phyloP scores from a whole-genome alignment of 371 early-diverging fungal genomes.

The Amoeboradix gromovi region DNA sequence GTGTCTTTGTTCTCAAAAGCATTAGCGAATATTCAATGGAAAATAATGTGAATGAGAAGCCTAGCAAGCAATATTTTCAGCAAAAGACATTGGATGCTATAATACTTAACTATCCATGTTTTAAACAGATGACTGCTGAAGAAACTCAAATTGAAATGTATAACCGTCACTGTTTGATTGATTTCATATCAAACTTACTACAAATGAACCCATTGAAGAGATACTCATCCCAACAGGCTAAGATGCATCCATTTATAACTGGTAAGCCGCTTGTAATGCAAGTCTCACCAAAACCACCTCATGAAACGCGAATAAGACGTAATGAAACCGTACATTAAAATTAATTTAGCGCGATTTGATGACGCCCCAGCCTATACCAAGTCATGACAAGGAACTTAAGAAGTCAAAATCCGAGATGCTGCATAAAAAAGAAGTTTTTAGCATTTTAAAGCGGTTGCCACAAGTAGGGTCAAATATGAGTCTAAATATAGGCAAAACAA shows the following conservation, averaged over 20 bases:
- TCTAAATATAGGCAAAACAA: background rate
- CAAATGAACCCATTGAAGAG: constrained; percentile 62
- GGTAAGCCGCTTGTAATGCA: constrained; percentile 31
- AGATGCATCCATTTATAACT: constrained; percentile 74
- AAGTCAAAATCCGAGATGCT: background rate
- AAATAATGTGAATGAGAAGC: constrained; percentile 24
- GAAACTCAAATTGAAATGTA: background rate
- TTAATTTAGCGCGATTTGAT: background rate
- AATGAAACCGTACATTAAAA: background rate
- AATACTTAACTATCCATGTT: constrained; percentile 38
- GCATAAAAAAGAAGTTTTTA: background rate
- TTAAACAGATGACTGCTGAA: constrained; percentile 20
- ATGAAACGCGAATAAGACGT: background rate
- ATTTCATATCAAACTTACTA: constrained; percentile 57
- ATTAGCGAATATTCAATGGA: constrained; percentile 41
- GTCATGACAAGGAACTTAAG: background rate
- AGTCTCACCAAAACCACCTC: background rate
- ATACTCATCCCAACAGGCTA: constrained; percentile 74
- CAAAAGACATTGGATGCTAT: constrained; percentile 44
- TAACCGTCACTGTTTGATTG: constrained; percentile 25
- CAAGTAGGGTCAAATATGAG: background rate
- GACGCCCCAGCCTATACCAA: background rate
- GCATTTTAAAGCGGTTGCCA: background rate
- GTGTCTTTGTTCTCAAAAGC: constrained; percentile 37
- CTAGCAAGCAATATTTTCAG: constrained; percentile 54